Evolutionary conservation across 495 filamentous ascomycete species (phyloP).

Genomic region (Entonaema liquescens): DNA sequence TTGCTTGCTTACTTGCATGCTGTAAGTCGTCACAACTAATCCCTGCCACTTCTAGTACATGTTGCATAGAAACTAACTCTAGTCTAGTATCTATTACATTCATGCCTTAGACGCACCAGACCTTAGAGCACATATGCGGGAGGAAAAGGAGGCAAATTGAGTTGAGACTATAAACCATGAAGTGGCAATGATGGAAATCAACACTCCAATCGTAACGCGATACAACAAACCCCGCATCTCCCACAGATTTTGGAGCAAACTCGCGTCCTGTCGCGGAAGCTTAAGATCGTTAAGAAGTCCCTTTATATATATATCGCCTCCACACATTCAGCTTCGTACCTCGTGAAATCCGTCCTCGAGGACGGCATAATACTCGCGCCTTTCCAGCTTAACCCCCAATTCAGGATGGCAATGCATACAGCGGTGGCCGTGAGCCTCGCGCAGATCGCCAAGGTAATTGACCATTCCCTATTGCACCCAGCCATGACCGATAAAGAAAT

Average conservation of each 20-base stretch:
- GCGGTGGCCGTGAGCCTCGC: conserved; percentile 60
- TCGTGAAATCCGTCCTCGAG: not conserved
- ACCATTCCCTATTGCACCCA: conserved; percentile 69
- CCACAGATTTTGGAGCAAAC: not conserved
- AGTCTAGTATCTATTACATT: not conserved
- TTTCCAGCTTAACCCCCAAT: not conserved
- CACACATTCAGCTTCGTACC: not conserved
- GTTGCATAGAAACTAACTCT: not conserved
- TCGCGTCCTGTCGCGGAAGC: not conserved
- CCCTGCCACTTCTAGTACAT: not conserved
- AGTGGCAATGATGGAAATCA: conserved; percentile 1
- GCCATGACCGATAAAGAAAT: conserved; percentile 66
- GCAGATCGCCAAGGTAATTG: conserved; percentile 66
- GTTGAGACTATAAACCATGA: not conserved
- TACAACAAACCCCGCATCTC: conserved; percentile 25
- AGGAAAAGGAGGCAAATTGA: not conserved
- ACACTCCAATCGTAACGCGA: not conserved
- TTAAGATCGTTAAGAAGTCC: not conserved
- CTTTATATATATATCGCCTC: not conserved
- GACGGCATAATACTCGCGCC: not conserved
- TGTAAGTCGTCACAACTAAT: not conserved
- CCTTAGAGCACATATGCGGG: not conserved
- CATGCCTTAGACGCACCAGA: not conserved
- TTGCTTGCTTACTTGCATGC: not conserved
- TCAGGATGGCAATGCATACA: conserved; percentile 30